Conservation (phyloP, 2,329 filamentous ascomycete genomes). For the Pyrenophora tritici-repentis region DNA sequence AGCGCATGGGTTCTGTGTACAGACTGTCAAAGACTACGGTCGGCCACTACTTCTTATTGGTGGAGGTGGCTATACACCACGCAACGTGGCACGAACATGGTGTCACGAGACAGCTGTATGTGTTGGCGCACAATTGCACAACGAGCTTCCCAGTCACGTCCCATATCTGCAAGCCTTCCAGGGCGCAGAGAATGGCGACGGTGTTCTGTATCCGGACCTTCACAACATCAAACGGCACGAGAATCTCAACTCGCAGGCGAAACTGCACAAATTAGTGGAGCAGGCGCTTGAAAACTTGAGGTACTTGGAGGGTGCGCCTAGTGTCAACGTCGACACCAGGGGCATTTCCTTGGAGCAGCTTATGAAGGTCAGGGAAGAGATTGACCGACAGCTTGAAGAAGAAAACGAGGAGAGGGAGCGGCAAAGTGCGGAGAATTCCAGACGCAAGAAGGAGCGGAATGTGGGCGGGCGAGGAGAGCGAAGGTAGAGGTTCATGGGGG, state of each 20-base stretch:
- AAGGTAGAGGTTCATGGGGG: constrained; percentile 17
- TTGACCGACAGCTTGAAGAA: constrained; percentile 70
- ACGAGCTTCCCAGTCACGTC: constrained; percentile 76
- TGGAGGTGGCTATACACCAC: constrained; percentile 92
- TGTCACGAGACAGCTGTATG: constrained; percentile 94
- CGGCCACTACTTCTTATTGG: constrained; percentile 89
- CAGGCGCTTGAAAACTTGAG: constrained; percentile 83
- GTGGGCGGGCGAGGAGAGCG: constrained; percentile 52
- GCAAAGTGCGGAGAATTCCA: constrained; percentile 58
- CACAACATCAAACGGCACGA: constrained; percentile 72
- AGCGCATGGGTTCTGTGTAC: constrained; percentile 89
- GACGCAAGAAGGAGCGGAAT: constrained; percentile 52
- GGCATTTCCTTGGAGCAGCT: constrained; percentile 73
- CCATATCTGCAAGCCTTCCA: constrained; percentile 85
- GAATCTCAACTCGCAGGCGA: constrained; percentile 80
- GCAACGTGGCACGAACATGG: constrained; percentile 96
- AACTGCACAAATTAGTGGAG: constrained; percentile 74
- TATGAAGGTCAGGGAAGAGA: constrained; percentile 64
- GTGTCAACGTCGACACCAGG: constrained; percentile 73
- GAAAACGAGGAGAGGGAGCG: constrained; percentile 64
- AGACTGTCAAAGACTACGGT: constrained; percentile 79
- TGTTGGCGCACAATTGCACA: constrained; percentile 72
- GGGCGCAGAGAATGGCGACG: constrained; percentile 71
- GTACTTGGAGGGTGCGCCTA: constrained; percentile 83
- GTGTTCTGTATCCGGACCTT: constrained; percentile 83